These are phyloP conservation scores for Cercospora sp. DNA, from an alignment of 2,329 filamentous ascomycete species.

Conservation along the genomic window DNA sequence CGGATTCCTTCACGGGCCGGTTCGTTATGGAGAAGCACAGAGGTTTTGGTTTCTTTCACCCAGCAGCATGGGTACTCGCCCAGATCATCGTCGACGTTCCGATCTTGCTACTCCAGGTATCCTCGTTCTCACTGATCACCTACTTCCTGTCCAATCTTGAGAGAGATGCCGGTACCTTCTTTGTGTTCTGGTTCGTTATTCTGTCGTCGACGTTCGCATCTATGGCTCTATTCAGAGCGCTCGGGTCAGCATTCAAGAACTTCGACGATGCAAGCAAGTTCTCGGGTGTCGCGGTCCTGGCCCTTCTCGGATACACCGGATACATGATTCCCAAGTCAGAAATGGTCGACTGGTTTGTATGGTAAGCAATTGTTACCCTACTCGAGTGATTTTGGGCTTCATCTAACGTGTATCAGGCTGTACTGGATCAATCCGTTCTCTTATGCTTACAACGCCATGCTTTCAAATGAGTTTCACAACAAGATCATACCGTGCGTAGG, in stretches of 20 bases:
- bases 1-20: slow-evolving; percentile 49
- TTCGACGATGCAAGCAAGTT: slow-evolving; percentile 33
- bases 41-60: slow-evolving; percentile 41
- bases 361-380: neutral
- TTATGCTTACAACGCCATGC: slow-evolving; percentile 57
- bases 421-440: slow-evolving; percentile 58
- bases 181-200: slow-evolving; percentile 60
- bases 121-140: slow-evolving; percentile 46
- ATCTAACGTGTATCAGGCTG: slow-evolving; percentile 18
- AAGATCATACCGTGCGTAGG: slow-evolving; percentile 48
- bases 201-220: slow-evolving; percentile 42
- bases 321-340: slow-evolving; percentile 12
- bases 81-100: slow-evolving; percentile 53
- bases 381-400: neutral
- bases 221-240: slow-evolving; percentile 47
- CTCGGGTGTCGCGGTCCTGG: slow-evolving; percentile 29
- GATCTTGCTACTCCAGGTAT: slow-evolving; percentile 44
- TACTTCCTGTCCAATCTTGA: slow-evolving; percentile 65
- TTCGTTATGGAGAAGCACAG: slow-evolving; percentile 50
- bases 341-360: slow-evolving; percentile 12
- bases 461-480: slow-evolving; percentile 8
- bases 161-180: slow-evolving; percentile 54
- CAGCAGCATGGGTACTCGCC: slow-evolving; percentile 52
- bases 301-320: slow-evolving; percentile 28
- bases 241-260: slow-evolving; percentile 34